Evolutionary conservation across 768 basidiomycete genomes (phyloP).

Genomic region (Chalciporus chontae): DNA sequence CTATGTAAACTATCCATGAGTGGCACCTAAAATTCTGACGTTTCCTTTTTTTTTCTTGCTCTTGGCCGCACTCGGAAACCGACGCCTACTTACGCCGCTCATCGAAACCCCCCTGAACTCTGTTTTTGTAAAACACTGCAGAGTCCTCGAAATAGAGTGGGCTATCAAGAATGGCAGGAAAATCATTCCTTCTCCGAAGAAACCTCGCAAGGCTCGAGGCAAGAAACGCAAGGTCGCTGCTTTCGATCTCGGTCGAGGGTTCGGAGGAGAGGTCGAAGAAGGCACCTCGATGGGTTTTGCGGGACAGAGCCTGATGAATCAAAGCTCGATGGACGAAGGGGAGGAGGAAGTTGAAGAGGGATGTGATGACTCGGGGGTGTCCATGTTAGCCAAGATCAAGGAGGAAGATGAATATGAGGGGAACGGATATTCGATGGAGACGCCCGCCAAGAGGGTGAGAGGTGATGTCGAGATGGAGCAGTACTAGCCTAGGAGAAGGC

Average conservation of each 20-base stretch:
- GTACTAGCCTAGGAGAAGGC: too few species aligned
- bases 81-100: not conserved
- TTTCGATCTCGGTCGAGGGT: conserved; percentile 12
- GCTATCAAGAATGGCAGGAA: conserved; percentile 59
- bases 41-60: conserved; percentile 19
- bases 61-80: not conserved
- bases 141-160: conserved; percentile 83
- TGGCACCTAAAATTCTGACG: conserved; percentile 40
- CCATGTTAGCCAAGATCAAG: conserved; percentile 12
- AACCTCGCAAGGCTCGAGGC: conserved; percentile 33
- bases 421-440: conserved; percentile 12
- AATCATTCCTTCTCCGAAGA: conserved; percentile 57
- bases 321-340: conserved; percentile 36
- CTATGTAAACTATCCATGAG: conserved; percentile 48
- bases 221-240: conserved; percentile 30
- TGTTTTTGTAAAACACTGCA: conserved; percentile 26
- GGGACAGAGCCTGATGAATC: conserved; percentile 15
- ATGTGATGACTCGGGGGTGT: conserved; percentile 11
- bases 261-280: conserved; percentile 10
- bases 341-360: conserved; percentile 32
- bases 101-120: not conserved
- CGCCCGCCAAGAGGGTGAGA: conserved; percentile 27
- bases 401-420: conserved; percentile 33
- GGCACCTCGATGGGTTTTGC: conserved; percentile 11
- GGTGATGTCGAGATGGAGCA: conserved; percentile 16